A percentile compares a stretch with the other conserved stretches of the same genome.
phyloP scores from a whole-genome alignment of 805 yeast genomes.

The Suhomyces pyralidae region DNA sequence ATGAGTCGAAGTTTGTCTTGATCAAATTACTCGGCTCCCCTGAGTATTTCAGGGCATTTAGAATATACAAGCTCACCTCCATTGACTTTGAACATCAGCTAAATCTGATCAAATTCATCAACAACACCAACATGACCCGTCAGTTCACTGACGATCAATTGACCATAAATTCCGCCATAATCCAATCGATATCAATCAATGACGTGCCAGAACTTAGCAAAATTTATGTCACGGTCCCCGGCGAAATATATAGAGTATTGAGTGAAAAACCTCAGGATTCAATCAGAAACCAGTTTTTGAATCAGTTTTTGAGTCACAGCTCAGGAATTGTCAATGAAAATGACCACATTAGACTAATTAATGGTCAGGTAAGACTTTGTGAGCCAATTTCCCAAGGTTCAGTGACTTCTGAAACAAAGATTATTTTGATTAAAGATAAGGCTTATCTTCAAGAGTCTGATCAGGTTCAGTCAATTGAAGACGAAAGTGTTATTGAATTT shows the following conservation, averaged over 20 bases:
- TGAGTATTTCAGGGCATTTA: constrained; percentile 30
- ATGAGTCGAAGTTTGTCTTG: constrained; percentile 23
- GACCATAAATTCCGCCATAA: constrained; percentile 39
- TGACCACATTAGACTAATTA: constrained; percentile 40
- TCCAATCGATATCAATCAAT: constrained; percentile 30
- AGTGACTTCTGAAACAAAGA: constrained; percentile 43
- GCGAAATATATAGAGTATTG: constrained; percentile 35
- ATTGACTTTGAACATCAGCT: constrained; percentile 24
- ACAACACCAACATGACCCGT: constrained; percentile 35
- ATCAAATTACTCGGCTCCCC: constrained; percentile 40
- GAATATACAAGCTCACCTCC: constrained; percentile 34
- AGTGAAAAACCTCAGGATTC: constrained; percentile 27
- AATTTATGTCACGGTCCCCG: constrained; percentile 48
- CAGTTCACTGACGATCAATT: constrained; percentile 21
- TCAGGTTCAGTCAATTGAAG: constrained; percentile 6
- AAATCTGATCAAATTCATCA: constrained; percentile 37
- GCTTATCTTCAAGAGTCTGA: constrained; percentile 6
- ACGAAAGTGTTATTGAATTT: background rate
- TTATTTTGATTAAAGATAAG: constrained; percentile 47
- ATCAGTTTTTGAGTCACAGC: constrained; percentile 18
- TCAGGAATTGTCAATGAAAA: constrained; percentile 39
- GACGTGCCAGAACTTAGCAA: constrained; percentile 40
- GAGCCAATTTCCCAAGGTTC: constrained; percentile 76
- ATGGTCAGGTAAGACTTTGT: constrained; percentile 55
- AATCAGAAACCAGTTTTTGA: constrained; percentile 33